Evolutionary conservation across 441 rosid species (phyloP), one percentile per base, ranked within the genome.

Genomic region (Populus hybrid): DNA sequence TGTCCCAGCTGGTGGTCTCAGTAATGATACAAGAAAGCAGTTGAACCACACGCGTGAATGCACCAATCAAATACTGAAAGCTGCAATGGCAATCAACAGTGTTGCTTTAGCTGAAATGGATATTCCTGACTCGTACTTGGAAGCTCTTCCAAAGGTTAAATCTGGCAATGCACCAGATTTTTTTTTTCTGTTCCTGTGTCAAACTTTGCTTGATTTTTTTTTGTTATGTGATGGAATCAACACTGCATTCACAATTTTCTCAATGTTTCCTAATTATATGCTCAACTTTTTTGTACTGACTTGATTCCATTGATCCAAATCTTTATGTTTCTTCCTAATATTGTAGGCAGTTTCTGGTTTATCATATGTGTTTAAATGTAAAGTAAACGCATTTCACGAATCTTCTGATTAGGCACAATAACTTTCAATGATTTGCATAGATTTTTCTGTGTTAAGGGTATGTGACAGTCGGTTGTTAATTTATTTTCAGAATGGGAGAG

Each of bases 1-100:
- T 38, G 89, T 96, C 61, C 90, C 97, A 72, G 83, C 89, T 0
- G 90, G 89, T 78, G 99, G 99, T 70, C 96, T 96, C 35, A 80
- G 75, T 64, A 98, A 94, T 32, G 69, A 81, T 77, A 87, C 94
- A 21, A 90, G 98, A 82, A 96, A 91, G 88, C 86, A 92, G 80
- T 75, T 96, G 87, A 93, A 87, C 76, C 97, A 96, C 85, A 94
- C 82, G 42, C 93, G 98, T 0, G 99, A 96, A 82, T 90, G 97
- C 86, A 87, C 98, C 10, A 94, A 90, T 79, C 99, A 96, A 85
- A 94, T 96, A 80, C 85, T 96, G 0, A 96, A 96, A 86, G 99
- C 98, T 72, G 93, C 94, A 32, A 88, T 96, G 97, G 98, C 99
- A 65, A 96, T 94, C 83, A 96, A 96, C 84, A 87, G 88, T 81